These are phyloP conservation scores for Trichoderma sp. DNA, from an alignment of 2,329 filamentous ascomycete species.

Conservation along the genomic window DNA sequence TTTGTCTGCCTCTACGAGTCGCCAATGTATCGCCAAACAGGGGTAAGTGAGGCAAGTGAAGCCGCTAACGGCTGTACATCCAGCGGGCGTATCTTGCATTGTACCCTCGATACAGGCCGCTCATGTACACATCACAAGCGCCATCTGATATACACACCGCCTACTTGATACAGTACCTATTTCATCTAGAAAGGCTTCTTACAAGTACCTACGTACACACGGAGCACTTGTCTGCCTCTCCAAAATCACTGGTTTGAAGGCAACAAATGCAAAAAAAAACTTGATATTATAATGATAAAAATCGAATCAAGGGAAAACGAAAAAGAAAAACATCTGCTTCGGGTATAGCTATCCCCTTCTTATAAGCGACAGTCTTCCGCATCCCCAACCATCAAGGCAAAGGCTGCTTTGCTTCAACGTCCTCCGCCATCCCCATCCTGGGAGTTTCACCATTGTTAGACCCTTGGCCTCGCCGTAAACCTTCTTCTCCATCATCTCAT, in stretches of 20 bases:
- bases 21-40: constrained; percentile 3
- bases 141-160: background rate
- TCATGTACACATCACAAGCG: background rate
- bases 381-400: constrained; percentile 13
- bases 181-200: background rate
- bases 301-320: background rate
- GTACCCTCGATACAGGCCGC: background rate
- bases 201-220: background rate
- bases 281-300: constrained; percentile 8
- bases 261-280: background rate
- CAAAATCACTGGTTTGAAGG: background rate
- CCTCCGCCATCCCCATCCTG: background rate
- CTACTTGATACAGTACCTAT: background rate
- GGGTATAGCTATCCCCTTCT: constrained; percentile 26
- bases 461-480: background rate
- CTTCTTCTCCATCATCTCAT: background rate
- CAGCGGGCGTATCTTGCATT: background rate
- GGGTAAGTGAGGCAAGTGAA: constrained; percentile 7
- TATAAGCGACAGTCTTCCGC: constrained; percentile 24
- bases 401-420: background rate
- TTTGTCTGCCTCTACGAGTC: background rate
- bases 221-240: background rate
- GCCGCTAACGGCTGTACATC: constrained; percentile 15
- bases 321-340: constrained; percentile 20
- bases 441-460: background rate